A percentile compares a stretch with the other conserved stretches of the same genome.
Conservation (phyloP, 345 rosid species). For the Moricandia moricandioides region DNA sequence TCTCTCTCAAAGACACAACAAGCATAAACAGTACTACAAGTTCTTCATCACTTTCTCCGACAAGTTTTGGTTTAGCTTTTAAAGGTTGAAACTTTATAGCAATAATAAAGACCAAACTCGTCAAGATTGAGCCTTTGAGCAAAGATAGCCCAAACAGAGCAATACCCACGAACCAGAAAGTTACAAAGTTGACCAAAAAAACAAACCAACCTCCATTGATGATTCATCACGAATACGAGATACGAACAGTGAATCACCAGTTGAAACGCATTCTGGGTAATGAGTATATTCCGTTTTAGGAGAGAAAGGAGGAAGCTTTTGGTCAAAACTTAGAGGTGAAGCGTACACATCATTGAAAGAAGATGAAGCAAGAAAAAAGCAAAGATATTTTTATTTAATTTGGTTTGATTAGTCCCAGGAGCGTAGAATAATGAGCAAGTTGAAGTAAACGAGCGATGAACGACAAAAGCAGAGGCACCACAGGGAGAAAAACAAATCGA, state of each 20-base stretch:
- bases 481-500: conserved; percentile 18
- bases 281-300: background rate
- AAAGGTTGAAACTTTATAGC: conserved; percentile 10
- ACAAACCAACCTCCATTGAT: background rate
- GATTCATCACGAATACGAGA: background rate
- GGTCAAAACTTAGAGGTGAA: conserved; percentile 39
- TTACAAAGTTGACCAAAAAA: background rate
- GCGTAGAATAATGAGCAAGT: conserved; percentile 27
- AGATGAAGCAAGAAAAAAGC: background rate
- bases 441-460: conserved; percentile 22
- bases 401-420: conserved; percentile 12
- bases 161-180: background rate
- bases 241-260: conserved; percentile 6
- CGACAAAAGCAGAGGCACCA: conserved; percentile 14
- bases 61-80: background rate
- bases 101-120: background rate
- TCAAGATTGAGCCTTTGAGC: background rate
- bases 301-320: conserved; percentile 7
- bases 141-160: background rate
- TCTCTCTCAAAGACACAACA: background rate
- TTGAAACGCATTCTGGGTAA: background rate
- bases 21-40: conserved; percentile 10
- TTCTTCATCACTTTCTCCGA: background rate
- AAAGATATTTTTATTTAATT: background rate
- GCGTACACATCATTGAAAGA: conserved; percentile 20